Evolutionary conservation across 1,284 basidiomycete genomes (phyloP).

Genomic region (Neonothopanus nambi): DNA sequence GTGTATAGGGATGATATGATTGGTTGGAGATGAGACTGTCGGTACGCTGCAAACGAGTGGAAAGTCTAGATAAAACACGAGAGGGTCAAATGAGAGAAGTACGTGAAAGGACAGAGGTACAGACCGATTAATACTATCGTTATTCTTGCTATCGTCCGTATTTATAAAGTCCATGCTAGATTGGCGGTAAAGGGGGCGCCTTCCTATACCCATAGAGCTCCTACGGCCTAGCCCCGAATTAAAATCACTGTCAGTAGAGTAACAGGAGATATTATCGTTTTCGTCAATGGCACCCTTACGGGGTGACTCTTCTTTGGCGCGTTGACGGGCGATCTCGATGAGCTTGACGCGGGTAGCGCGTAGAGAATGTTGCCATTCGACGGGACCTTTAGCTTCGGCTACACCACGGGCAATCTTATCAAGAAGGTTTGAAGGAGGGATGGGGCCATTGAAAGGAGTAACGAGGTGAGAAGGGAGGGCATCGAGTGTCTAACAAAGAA

Average conservation of each 20-base stretch:
- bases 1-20: slow-evolving; percentile 61
- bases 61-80: slow-evolving; percentile 45
- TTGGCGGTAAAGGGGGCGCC: slow-evolving; percentile 70
- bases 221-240: slow-evolving; percentile 17
- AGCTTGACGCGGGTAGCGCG: slow-evolving; percentile 79
- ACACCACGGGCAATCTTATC: slow-evolving; percentile 81
- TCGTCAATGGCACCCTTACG: slow-evolving; percentile 37
- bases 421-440: slow-evolving; percentile 79
- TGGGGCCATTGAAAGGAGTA: slow-evolving; percentile 77
- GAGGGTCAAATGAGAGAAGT: slow-evolving; percentile 11
- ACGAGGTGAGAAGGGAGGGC: slow-evolving; percentile 77
- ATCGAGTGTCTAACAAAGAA: slow-evolving; percentile 64
- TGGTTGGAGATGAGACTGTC: slow-evolving; percentile 55
- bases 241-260: slow-evolving; percentile 33
- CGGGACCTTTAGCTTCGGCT: slow-evolving; percentile 64
- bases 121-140: slow-evolving; percentile 62
- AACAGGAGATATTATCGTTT: slow-evolving; percentile 27
- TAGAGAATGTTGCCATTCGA: slow-evolving; percentile 78
- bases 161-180: slow-evolving; percentile 85
- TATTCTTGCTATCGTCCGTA: slow-evolving; percentile 43
- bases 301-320: slow-evolving; percentile 53
- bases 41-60: slow-evolving; percentile 65
- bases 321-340: slow-evolving; percentile 66
- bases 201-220: slow-evolving; percentile 23
- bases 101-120: slow-evolving; percentile 26